Evolutionary conservation across 2,329 filamentous ascomycete species (phyloP).

Genomic region (Pezicula carpinea): DNA sequence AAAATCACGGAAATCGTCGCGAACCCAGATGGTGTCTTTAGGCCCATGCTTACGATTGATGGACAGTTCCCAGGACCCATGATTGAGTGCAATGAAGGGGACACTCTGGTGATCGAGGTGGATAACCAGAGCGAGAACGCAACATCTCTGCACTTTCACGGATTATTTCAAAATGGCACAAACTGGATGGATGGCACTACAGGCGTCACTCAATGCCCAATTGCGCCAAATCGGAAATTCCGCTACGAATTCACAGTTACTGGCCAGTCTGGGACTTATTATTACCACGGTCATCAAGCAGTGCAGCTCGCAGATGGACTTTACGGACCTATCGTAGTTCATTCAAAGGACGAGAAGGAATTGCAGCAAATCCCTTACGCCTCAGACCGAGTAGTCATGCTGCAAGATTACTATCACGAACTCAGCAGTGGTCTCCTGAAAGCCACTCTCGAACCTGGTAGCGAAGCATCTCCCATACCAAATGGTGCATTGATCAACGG

Average conservation of each 20-base stretch:
- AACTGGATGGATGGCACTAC: slow-evolving; percentile 70
- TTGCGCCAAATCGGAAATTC: slow-evolving; percentile 57
- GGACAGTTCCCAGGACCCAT: slow-evolving; percentile 69
- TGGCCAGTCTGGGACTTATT: slow-evolving; percentile 44
- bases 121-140: slow-evolving; percentile 62
- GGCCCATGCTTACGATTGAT: slow-evolving; percentile 66
- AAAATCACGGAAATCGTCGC: slow-evolving; percentile 51
- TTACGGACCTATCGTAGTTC: slow-evolving; percentile 62
- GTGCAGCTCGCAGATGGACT: slow-evolving; percentile 66
- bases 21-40: slow-evolving; percentile 55
- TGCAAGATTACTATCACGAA: slow-evolving; percentile 73
- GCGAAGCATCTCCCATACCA: slow-evolving; percentile 37
- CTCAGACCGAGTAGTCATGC: slow-evolving; percentile 56
- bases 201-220: slow-evolving; percentile 57
- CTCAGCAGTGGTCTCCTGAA: slow-evolving; percentile 37
- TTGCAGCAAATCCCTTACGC: slow-evolving; percentile 47
- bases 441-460: slow-evolving; percentile 35
- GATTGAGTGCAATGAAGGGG: slow-evolving; percentile 69
- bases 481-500: slow-evolving; percentile 43
- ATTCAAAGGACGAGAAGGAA: slow-evolving; percentile 50
- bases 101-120: slow-evolving; percentile 65
- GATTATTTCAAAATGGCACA: slow-evolving; percentile 71
- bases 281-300: slow-evolving; percentile 63
- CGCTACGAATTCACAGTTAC: slow-evolving; percentile 64
- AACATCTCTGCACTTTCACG: slow-evolving; percentile 70